These are phyloP conservation scores for Aquilaria malaccensis DNA, from an alignment of 345 rosid genomes.

Conservation along the genomic window DNA sequence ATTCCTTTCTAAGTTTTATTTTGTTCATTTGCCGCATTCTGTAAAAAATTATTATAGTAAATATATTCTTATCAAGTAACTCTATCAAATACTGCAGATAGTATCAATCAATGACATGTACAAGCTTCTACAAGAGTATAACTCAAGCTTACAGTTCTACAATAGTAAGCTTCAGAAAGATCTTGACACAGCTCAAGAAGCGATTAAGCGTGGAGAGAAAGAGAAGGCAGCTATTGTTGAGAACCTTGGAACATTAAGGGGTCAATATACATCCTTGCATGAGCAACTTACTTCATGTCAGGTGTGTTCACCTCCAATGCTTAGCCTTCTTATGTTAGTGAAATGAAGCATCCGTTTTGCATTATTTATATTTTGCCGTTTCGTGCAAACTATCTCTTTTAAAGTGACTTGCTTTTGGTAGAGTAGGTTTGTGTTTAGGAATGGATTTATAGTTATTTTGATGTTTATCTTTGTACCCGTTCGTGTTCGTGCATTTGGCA, in stretches of 20 bases:
- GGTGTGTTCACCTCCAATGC: conserved; percentile 35
- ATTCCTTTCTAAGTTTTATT: background rate
- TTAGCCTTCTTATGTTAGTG: background rate
- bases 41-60: conserved; percentile 3
- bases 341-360: background rate
- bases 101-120: conserved; percentile 92
- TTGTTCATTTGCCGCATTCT: conserved; percentile 1
- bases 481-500: no score
- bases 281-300: conserved; percentile 70
- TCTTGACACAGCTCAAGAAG: conserved; percentile 74
- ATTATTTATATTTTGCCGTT: no score
- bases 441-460: no score
- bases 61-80: background rate
- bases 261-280: conserved; percentile 62
- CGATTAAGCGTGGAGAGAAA: conserved; percentile 72
- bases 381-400: no score
- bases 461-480: no score
- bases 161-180: conserved; percentile 94
- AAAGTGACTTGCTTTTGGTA: no score
- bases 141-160: conserved; percentile 88
- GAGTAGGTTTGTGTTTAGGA: no score
- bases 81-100: conserved; percentile 45
- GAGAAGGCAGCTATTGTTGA: conserved; percentile 75
- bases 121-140: conserved; percentile 89
- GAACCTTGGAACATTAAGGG: conserved; percentile 65